phyloP scores from a whole-genome alignment of 352 stramenopile genomes.

The Phytopythium chamaehyphon region DNA sequence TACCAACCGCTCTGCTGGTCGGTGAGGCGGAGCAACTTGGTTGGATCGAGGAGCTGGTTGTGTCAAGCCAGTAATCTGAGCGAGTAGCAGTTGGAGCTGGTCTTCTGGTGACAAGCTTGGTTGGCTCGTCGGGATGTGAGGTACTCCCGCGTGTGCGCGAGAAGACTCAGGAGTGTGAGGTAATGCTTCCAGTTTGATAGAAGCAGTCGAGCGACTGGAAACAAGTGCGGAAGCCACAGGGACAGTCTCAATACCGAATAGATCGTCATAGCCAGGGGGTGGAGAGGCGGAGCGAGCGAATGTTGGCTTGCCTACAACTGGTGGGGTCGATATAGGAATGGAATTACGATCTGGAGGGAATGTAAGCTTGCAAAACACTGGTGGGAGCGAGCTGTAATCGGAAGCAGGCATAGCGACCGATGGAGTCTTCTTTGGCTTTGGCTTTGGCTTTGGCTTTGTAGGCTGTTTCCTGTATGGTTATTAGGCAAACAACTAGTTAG shows the following conservation, averaged over 20 bases:
- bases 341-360: not conserved
- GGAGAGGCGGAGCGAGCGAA: slow-evolving; percentile 27
- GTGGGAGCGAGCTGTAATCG: slow-evolving; percentile 1
- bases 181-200: slow-evolving; percentile 7
- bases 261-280: slow-evolving; percentile 50
- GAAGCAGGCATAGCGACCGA: not conserved
- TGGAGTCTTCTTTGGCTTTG: slow-evolving; percentile 1
- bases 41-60: slow-evolving; percentile 2
- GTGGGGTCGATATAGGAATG: not conserved
- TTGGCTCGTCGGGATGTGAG: slow-evolving; percentile 2
- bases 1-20: slow-evolving; percentile 1
- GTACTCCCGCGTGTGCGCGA: not conserved
- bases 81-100: slow-evolving; percentile 47
- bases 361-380: not conserved
- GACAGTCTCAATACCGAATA: slow-evolving; percentile 65
- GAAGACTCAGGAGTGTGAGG: not conserved
- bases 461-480: not conserved
- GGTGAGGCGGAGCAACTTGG: not conserved
- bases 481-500: not conserved
- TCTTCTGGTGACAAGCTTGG: slow-evolving; percentile 26
- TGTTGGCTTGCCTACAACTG: not conserved
- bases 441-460: not conserved
- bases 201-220: slow-evolving; percentile 6
- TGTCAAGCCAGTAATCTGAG: slow-evolving; percentile 26
- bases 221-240: slow-evolving; percentile 8